Percentiles rank a stretch among this genome's conserved stretches.
Evolutionary conservation across 75 land plant species (phyloP).

Genomic region (Pinus taeda): DNA sequence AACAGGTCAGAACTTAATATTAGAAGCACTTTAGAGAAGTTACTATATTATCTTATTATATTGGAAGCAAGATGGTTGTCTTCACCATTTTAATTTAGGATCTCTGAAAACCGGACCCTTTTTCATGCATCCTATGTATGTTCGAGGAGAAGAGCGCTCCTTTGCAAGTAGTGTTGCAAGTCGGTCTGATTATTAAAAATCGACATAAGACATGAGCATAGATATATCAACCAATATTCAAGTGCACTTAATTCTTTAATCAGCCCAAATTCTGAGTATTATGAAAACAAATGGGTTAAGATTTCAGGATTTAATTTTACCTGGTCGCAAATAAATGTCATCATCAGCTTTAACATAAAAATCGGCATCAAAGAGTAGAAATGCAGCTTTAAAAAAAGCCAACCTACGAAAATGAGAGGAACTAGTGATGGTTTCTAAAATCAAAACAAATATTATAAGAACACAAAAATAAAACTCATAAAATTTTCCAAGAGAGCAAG

Average conservation of each 20-base stretch:
- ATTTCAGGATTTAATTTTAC: slow-evolving; percentile 21
- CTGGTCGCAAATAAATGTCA: slow-evolving; percentile 93
- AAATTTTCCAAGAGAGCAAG: neutral
- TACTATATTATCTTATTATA: neutral
- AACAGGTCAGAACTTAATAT: neutral
- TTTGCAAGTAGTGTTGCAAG: slow-evolving; percentile 78
- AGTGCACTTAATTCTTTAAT: neutral
- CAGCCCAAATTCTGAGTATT: neutral
- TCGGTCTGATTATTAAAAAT: slow-evolving; percentile 48
- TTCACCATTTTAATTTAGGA: slow-evolving; percentile 79
- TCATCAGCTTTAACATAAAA: slow-evolving; percentile 97
- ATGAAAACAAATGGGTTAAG: neutral
- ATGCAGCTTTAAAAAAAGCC: slow-evolving; percentile 90
- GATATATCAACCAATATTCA: neutral
- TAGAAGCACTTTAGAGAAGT: neutral
- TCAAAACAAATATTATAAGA: neutral
- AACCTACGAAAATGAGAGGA: slow-evolving; percentile 37
- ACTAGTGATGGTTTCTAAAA: neutral
- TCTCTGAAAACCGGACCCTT: slow-evolving; percentile 91
- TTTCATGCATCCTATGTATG: slow-evolving; percentile 95
- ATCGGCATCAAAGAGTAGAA: slow-evolving; percentile 77
- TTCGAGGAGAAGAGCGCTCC: slow-evolving; percentile 62
- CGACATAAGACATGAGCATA: neutral
- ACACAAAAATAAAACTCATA: neutral
- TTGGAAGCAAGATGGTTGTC: neutral